A percentile compares a stretch with the other conserved stretches of the same genome.
phyloP scores from a whole-genome alignment of 2,329 filamentous ascomycete species.

The Akanthomyces dipterigenus region DNA sequence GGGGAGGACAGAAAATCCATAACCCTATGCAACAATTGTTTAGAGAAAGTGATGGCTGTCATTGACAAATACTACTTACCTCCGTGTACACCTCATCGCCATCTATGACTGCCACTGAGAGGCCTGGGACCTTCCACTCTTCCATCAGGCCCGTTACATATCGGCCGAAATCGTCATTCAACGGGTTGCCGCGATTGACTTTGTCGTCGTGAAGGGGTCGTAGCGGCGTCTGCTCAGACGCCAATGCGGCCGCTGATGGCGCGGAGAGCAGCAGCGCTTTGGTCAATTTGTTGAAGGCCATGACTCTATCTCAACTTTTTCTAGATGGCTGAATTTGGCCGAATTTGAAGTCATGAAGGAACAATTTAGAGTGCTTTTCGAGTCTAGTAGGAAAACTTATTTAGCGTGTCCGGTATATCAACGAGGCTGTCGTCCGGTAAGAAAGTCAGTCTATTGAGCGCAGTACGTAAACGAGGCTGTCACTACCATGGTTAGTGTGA shows the following conservation, averaged over 20 bases:
- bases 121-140: conserved; percentile 22
- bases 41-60: background rate
- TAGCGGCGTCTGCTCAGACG: background rate
- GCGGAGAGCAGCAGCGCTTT: background rate
- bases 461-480: no score
- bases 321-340: no score
- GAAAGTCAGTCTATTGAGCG: no score
- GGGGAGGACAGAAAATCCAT: background rate
- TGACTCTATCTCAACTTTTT: background rate
- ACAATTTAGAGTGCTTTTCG: no score
- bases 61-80: conserved; percentile 12
- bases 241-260: background rate
- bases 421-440: no score
- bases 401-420: no score
- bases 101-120: conserved; percentile 24
- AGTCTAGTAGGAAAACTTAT: no score
- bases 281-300: background rate
- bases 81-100: conserved; percentile 19
- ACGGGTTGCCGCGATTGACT: conserved; percentile 7
- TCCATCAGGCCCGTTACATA: conserved; percentile 16
- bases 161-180: conserved; percentile 14
- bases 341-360: no score
- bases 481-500: no score
- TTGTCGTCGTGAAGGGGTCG: background rate
- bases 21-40: background rate